Evolutionary conservation across 2,329 filamentous ascomycete genomes (phyloP).

Genomic region (Trichoderma aggressivum): DNA sequence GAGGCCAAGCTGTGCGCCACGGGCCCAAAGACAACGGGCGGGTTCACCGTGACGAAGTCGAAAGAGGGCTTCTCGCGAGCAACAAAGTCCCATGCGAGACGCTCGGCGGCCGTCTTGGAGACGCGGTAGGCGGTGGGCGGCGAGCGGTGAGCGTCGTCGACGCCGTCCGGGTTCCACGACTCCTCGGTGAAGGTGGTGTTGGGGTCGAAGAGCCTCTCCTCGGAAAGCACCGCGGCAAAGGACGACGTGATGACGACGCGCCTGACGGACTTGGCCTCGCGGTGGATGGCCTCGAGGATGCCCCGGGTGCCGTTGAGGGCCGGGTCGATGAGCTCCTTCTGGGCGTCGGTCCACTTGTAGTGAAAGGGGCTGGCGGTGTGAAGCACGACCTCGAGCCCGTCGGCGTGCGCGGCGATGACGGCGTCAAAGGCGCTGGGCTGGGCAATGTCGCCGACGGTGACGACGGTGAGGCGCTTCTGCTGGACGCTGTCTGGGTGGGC

Average conservation of each 20-base stretch:
- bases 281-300: constrained; percentile 67
- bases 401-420: constrained; percentile 41
- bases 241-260: constrained; percentile 63
- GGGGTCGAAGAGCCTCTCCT: constrained; percentile 36
- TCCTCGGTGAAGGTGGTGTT: constrained; percentile 43
- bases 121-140: constrained; percentile 49
- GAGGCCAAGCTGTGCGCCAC: constrained; percentile 46
- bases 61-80: constrained; percentile 42
- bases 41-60: constrained; percentile 52
- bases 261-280: constrained; percentile 57
- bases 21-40: constrained; percentile 54
- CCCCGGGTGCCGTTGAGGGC: constrained; percentile 61
- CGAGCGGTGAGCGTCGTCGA: constrained; percentile 40
- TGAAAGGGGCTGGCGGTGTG: constrained; percentile 62
- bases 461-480: constrained; percentile 44
- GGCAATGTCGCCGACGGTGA: constrained; percentile 75
- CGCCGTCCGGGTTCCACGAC: constrained; percentile 53
- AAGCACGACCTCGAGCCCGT: constrained; percentile 49
- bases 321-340: constrained; percentile 55
- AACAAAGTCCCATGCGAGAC: constrained; percentile 53
- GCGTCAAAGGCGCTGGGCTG: constrained; percentile 69
- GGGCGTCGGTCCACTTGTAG: constrained; percentile 48
- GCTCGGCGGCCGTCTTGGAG: constrained; percentile 54
- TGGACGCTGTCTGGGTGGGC: constrained; percentile 42
- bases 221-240: constrained; percentile 51